phyloP scores from a whole-genome alignment of 2,329 filamentous ascomycete species.

The Apiospora marii region DNA sequence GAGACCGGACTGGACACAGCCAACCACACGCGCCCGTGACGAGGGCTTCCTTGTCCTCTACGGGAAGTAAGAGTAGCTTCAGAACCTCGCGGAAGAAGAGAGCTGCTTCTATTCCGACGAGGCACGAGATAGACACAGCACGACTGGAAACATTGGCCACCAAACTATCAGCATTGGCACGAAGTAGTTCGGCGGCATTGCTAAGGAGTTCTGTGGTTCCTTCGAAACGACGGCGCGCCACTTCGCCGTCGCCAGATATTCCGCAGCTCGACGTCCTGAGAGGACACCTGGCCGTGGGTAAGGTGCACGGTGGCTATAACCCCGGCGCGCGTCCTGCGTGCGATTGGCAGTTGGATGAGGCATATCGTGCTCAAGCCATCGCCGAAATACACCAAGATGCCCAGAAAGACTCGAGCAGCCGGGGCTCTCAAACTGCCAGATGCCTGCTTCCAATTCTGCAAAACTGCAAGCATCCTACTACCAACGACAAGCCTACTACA shows the following conservation, averaged over 20 bases:
- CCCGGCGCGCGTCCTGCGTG: constrained; percentile 21
- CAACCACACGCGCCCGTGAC: constrained; percentile 1
- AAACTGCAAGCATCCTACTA: constrained; percentile 15
- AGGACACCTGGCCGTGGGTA: constrained; percentile 1
- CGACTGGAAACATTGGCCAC: constrained; percentile 22
- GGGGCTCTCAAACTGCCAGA: constrained; percentile 24
- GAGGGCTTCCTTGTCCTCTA: neutral
- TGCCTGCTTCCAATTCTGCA: constrained; percentile 23
- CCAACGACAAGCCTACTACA: constrained; percentile 7
- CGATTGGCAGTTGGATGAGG: constrained; percentile 14
- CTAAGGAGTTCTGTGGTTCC: constrained; percentile 6
- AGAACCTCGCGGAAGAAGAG: neutral
- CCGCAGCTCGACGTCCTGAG: constrained; percentile 1
- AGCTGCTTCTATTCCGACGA: neutral
- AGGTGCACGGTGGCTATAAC: neutral
- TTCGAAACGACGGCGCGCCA: constrained; percentile 20
- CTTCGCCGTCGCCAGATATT: constrained; percentile 16
- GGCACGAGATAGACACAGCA: constrained; percentile 7
- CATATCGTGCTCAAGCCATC: constrained; percentile 23
- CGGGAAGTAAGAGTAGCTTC: neutral
- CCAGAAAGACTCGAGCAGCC: constrained; percentile 17
- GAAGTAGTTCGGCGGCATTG: constrained; percentile 1
- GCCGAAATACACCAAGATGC: constrained; percentile 7
- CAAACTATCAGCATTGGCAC: constrained; percentile 10
- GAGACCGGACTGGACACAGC: neutral